These are phyloP conservation scores for Hortaea werneckii DNA, from an alignment of 2,329 filamentous ascomycete genomes.

Conservation along the genomic window DNA sequence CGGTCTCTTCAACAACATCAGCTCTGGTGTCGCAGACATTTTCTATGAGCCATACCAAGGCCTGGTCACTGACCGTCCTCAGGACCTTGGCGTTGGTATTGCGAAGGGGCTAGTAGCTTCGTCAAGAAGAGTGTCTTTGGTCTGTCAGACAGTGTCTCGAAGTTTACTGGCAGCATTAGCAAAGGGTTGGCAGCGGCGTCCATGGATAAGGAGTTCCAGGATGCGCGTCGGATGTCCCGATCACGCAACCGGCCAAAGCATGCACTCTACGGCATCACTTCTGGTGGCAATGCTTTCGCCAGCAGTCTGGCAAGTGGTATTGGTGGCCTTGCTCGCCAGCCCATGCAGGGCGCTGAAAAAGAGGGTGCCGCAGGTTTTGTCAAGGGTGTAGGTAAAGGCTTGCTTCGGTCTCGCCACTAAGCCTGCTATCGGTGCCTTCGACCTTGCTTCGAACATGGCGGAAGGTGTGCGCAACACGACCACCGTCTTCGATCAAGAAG, in stretches of 20 bases:
- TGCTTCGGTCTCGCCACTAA: slow-evolving; percentile 93
- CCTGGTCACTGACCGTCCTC: slow-evolving; percentile 86
- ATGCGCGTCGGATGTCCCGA: slow-evolving; percentile 84
- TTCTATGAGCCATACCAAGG: slow-evolving; percentile 99
- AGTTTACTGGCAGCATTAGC: slow-evolving; percentile 92
- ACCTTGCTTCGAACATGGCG: slow-evolving; percentile 91
- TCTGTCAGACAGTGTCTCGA: slow-evolving; percentile 93
- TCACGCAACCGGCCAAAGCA: slow-evolving; percentile 93
- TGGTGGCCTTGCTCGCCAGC: slow-evolving; percentile 84
- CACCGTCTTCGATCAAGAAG: slow-evolving; percentile 90
- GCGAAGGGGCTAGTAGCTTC: slow-evolving; percentile 92
- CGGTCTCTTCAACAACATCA: slow-evolving; percentile 95
- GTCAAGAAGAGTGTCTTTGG: slow-evolving; percentile 98
- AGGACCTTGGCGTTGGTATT: slow-evolving; percentile 89
- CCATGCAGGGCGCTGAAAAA: slow-evolving; percentile 88
- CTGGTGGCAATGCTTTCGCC: slow-evolving; percentile 89
- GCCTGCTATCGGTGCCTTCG: slow-evolving; percentile 90
- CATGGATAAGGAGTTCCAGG: slow-evolving; percentile 97
- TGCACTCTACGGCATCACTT: slow-evolving; percentile 89
- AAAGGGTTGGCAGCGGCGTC: slow-evolving; percentile 94
- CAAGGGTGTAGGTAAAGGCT: slow-evolving; percentile 92
- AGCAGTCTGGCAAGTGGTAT: slow-evolving; percentile 89
- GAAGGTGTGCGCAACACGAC: slow-evolving; percentile 98
- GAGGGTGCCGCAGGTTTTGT: slow-evolving; percentile 91
- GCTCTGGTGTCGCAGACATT: slow-evolving; percentile 91